Conservation (phyloP, 352 stramenopile species). For the Pythium insidiosum region DNA sequence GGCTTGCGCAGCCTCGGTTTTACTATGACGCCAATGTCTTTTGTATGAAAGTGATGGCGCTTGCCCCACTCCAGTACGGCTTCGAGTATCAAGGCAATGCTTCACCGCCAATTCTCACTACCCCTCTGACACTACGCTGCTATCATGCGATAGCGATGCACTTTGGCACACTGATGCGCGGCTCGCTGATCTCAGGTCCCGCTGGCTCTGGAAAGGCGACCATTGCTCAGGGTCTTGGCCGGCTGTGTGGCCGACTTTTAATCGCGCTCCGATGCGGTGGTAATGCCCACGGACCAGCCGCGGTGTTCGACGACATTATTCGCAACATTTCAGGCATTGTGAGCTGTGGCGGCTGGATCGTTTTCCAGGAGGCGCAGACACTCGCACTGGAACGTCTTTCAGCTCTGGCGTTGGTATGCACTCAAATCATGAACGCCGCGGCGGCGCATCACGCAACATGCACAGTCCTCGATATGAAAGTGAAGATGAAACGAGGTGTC, state of each 20-base stretch:
- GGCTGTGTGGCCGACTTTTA: conserved; percentile 40
- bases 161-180: conserved; percentile 25
- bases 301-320: too few relatives aligned
- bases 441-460: conserved; percentile 30
- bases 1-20: conserved; percentile 53
- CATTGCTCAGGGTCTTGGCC: conserved; percentile 25
- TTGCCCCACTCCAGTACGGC: conserved; percentile 38
- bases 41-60: conserved; percentile 39
- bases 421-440: conserved; percentile 32
- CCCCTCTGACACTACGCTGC: conserved; percentile 51
- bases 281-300: too few relatives aligned
- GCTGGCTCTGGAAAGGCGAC: conserved; percentile 36
- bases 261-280: too few relatives aligned
- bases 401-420: conserved; percentile 31
- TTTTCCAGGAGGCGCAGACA: conserved; percentile 33
- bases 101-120: conserved; percentile 26
- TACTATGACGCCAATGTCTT: conserved; percentile 55
- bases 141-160: conserved; percentile 42
- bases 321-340: too few relatives aligned
- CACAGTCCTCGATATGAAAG: conserved; percentile 23
- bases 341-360: conserved; percentile 38
- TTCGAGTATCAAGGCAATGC: conserved; percentile 67
- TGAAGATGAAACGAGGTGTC: conserved; percentile 35
- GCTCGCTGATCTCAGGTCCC: conserved; percentile 28
- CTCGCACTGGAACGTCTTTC: conserved; percentile 13